Evolutionary conservation across 768 basidiomycete species (phyloP), one percentile per base, ranked within the genome.

Genomic region (Serendipita vermifera): DNA sequence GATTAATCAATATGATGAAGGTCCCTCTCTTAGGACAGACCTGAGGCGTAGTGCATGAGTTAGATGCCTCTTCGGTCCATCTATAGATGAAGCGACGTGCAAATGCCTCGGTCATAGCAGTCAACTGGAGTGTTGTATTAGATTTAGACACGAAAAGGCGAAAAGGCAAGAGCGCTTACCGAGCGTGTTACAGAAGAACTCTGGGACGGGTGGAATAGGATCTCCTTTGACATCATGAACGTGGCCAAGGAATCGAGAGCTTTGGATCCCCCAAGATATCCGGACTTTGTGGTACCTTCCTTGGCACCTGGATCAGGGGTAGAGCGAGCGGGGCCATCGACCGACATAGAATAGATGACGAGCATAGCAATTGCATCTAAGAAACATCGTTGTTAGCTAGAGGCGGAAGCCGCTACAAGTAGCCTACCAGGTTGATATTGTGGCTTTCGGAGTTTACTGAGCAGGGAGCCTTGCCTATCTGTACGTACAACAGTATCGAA

Each of bases 181-280:
- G 46, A 31, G 17, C 46, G 46, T n/a, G 46, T 51, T 15, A 51
- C 32, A 5, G 46, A 51, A 9, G 46, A 51, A 29, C 46, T 51
- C 24, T 96, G 96, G 3, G 87, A 88, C 1, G 94, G 94, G 67
- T 98, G 94, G 70, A 97, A 98, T 73, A 86, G 94, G 0, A 85
- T 82, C 65, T 98, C 94, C 4, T 86, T 88, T 62, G 88, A 92
- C 13, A 88, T 93, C 59, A 98, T 80, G 38, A 98, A 70, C 61
- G 82, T 82, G 62, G 88, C 87, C 26, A 98, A 72, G 13, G 88
- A 83, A 62, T 94, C 89, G 58, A 98, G 74, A 17, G 92, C 87
- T 64, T 78, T 85, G 2, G 86, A 91, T 14, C 94, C 94, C 0
- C 81, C 91, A 27, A 88, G 69, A 65, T 76, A 87, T 20, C 79